Evolutionary conservation across 352 stramenopile species (phyloP), one percentile per base, ranked within the genome.

Genomic region (Discostella stelligera): DNA sequence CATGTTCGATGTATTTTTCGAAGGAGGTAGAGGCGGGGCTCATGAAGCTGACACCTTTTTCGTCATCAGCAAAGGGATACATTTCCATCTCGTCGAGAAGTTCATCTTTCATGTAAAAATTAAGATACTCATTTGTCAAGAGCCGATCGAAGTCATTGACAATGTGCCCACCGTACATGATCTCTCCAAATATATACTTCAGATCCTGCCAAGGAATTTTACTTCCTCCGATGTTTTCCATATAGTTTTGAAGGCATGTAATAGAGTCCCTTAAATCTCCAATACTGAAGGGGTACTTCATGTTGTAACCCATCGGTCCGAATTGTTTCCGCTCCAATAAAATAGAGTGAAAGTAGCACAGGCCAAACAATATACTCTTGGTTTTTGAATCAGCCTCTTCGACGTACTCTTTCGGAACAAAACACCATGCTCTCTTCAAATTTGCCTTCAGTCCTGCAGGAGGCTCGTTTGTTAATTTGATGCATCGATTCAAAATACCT

Each of bases 311-410:
- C 66, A 98, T 95, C 13, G 96, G 94, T 3, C 96, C 96, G 79
- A 98, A 98, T 87, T 97, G 96, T 81, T 98, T 98, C 37, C 96
- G 92, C 81, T 98, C 96, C 94, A 98, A 98, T 63, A 98, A 94
- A 60, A 98, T 91, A 10, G 96, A 95, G 79, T 98, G 96, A 84
- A 98, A 98, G 86, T 98, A 94, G 84, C 96, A 98, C 2, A 98
- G 85, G 0, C 95, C 96, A 83, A 98, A 98, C 21, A 98, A 82
- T 77, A 98, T 98, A 49, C 94, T 96, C 82, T 98, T 98, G 63
- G 95, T 95, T 83, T 98, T 98, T 44, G 88, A 94, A 77, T 98
- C 96, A 1, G 90, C 91, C 71, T 98, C 96, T 76, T 98, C 96
- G 44, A 98, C 97, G 80, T 97, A 96, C 79, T 98, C 95, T 73